phyloP scores from a whole-genome alignment of 2,329 filamentous ascomycete genomes.

The Thermomyces lanuginosus region DNA sequence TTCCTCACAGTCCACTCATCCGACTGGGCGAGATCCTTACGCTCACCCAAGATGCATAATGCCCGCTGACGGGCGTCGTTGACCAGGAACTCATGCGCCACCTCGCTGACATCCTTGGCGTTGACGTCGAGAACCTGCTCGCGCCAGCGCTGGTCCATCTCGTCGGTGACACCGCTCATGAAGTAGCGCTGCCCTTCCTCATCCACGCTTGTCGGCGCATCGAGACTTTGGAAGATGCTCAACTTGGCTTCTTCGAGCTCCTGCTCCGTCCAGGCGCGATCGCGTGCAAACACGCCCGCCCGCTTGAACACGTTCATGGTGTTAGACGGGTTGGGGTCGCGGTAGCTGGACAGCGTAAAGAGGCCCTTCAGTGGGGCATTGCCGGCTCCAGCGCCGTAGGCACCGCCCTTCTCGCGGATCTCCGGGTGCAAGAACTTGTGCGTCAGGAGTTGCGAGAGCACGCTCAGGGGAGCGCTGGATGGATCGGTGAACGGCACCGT shows the following conservation, averaged over 20 bases:
- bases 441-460: conserved; percentile 79
- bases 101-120: conserved; percentile 60
- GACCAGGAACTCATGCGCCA: conserved; percentile 68
- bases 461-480: conserved; percentile 63
- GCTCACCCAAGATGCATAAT: conserved; percentile 63
- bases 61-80: conserved; percentile 41
- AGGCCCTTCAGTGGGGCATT: conserved; percentile 63
- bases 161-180: conserved; percentile 65
- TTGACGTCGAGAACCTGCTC: conserved; percentile 77
- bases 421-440: conserved; percentile 96
- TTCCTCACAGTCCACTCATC: conserved; percentile 63
- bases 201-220: conserved; percentile 75
- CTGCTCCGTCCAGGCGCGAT: conserved; percentile 63
- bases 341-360: conserved; percentile 92
- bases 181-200: conserved; percentile 78
- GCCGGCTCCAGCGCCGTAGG: conserved; percentile 85
- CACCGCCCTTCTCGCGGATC: conserved; percentile 92
- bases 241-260: conserved; percentile 95
- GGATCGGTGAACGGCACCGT: conserved; percentile 69
- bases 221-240: conserved; percentile 78
- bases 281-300: conserved; percentile 66
- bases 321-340: conserved; percentile 86
- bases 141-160: conserved; percentile 73
- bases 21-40: conserved; percentile 53
- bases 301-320: conserved; percentile 70